Evolutionary conservation across 2,329 filamentous ascomycete species (phyloP).

Genomic region (Tolypocladium paradoxum): DNA sequence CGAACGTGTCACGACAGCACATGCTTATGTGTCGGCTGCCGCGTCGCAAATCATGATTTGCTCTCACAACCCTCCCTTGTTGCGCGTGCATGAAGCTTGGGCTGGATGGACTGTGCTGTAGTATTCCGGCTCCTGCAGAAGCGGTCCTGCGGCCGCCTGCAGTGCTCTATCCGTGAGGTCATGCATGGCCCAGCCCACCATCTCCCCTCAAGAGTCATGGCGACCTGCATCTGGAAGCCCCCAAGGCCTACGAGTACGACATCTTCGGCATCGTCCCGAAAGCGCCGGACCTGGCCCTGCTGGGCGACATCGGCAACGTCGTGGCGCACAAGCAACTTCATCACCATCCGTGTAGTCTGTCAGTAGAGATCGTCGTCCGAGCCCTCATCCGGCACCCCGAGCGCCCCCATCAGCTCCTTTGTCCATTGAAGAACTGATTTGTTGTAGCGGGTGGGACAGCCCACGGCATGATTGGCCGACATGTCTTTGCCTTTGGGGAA

Average conservation of each 20-base stretch:
- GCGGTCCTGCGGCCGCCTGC: no score
- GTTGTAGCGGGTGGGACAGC: background rate
- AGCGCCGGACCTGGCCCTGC: constrained; percentile 40
- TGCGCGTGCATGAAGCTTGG: no score
- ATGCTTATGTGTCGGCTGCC: no score
- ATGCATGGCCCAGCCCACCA: no score
- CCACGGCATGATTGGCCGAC: background rate
- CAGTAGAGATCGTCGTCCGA: background rate
- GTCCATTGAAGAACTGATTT: background rate
- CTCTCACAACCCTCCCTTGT: no score
- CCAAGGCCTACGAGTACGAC: constrained; percentile 43
- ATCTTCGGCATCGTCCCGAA: constrained; percentile 33
- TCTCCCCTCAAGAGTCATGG: no score
- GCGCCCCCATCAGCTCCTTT: background rate
- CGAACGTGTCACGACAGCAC: no score
- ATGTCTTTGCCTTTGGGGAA: background rate
- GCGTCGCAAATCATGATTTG: no score
- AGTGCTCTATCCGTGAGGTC: no score
- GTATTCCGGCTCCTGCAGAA: no score
- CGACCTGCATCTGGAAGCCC: constrained; percentile 44
- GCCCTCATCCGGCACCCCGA: background rate
- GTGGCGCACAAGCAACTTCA: constrained; percentile 21
- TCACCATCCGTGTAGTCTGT: background rate
- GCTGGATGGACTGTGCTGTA: no score
- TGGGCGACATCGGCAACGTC: constrained; percentile 44